A percentile compares a stretch with the other conserved stretches of the same genome.
phyloP scores from a whole-genome alignment of 2,329 filamentous ascomycete species.

The Penicillium sp. region DNA sequence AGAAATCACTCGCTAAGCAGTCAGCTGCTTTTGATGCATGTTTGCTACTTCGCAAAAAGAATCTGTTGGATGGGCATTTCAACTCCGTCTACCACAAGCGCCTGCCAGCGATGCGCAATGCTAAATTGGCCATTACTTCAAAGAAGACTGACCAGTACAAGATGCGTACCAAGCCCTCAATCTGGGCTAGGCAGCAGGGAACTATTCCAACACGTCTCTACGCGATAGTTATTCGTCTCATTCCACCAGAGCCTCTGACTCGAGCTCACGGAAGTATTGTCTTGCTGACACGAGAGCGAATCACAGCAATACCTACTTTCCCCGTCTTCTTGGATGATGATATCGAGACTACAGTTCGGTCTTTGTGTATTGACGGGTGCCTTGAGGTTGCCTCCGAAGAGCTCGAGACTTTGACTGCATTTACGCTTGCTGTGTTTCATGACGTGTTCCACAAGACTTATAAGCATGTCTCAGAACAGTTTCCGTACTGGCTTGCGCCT shows the following conservation, averaged over 20 bases:
- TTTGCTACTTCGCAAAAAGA: constrained; percentile 61
- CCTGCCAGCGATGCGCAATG: constrained; percentile 81
- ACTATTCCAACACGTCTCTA: constrained; percentile 55
- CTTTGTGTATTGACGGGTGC: constrained; percentile 43
- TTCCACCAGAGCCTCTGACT: constrained; percentile 54
- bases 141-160: constrained; percentile 71
- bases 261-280: constrained; percentile 63
- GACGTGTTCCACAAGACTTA: constrained; percentile 91
- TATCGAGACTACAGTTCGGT: constrained; percentile 57
- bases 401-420: constrained; percentile 60
- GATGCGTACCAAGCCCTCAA: constrained; percentile 73
- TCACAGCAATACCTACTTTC: constrained; percentile 67
- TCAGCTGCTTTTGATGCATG: constrained; percentile 87
- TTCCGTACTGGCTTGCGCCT: constrained; percentile 84
- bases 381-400: constrained; percentile 36
- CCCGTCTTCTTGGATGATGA: constrained; percentile 69
- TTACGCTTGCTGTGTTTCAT: constrained; percentile 72
- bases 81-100: constrained; percentile 69
- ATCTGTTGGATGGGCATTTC: constrained; percentile 70
- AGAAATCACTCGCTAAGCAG: constrained; percentile 77
- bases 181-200: constrained; percentile 60
- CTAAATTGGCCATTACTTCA: constrained; percentile 73
- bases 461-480: constrained; percentile 57
- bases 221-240: constrained; percentile 60
- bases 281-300: constrained; percentile 63